Evolutionary conservation across 1,284 basidiomycete genomes (phyloP).

Genomic region (Mycosarcoma maydis): DNA sequence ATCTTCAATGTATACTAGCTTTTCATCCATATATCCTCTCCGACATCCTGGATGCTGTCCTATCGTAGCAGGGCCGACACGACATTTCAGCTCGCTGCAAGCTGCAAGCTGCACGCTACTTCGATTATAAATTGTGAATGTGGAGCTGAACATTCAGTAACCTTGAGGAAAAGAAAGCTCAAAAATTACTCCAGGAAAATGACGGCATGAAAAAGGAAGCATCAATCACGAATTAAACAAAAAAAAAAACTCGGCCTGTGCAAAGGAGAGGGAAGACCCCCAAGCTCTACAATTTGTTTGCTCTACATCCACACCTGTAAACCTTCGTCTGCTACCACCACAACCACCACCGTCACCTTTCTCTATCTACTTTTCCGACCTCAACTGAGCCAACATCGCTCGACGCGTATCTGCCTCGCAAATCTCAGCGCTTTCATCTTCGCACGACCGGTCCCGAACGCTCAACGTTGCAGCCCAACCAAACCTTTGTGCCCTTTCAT

Average conservation of each 20-base stretch:
- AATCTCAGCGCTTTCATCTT: too few species aligned
- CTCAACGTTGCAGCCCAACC: too few species aligned
- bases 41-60: too few species aligned
- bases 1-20: slow-evolving; percentile 31
- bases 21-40: slow-evolving; percentile 19
- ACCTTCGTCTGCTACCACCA: background rate
- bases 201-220: background rate
- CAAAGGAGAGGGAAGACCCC: background rate
- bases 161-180: background rate
- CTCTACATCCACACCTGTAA: background rate
- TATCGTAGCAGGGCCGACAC: too few species aligned
- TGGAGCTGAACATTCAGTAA: background rate
- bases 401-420: too few species aligned
- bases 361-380: background rate
- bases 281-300: slow-evolving; percentile 6
- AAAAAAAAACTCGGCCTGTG: background rate
- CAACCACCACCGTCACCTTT: background rate
- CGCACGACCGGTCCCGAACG: too few species aligned
- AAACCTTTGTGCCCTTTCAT: too few species aligned
- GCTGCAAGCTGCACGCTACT: too few species aligned
- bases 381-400: too few species aligned
- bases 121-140: background rate
- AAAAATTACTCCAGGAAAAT: background rate
- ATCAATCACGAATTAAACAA: background rate
- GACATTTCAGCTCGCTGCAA: too few species aligned